Base-by-base conservation (phyloP, 1,139 yeast genomes). In the Zygosaccharomyces pseudobailii region DNA sequence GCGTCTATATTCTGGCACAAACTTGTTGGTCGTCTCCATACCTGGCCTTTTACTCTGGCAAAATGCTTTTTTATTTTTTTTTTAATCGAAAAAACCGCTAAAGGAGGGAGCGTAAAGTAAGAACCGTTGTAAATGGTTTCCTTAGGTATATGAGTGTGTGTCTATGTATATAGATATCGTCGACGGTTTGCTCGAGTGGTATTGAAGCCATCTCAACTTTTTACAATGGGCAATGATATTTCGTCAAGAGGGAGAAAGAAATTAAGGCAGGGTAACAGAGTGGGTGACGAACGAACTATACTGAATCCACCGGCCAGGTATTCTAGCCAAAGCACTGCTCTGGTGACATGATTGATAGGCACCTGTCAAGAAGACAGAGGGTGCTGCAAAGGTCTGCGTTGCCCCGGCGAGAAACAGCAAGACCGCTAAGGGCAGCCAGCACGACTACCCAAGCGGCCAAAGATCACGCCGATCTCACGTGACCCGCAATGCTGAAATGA, bases 1-100 rank as follows among this genome's bases (percentile, higher is more conserved):
- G 71, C 97, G 88, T 71, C 98, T 88, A 70, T 92, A 94, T 70
- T 92, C 98, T 42, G 98, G 97, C 51, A 92, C 87, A 70, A 87
- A 92, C 72, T 92, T 84, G 60, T 79, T 77, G 48, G 95, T 82
- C 43, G 92, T 27, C 32, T 38, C 41, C 41, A 38, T 38, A 27
- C 24, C 33, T 30, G 17, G 17, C 19, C 33, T 30, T 6, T 4
- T n/a, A n/a, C 19, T 30, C 17, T 30, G 33, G 33, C 19, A n/a
- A 30, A n/a, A 6, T 24, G 8, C 9, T 24, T 24, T 24, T 24
- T 24, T 24, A 6, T 8, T 24, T 24, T 24, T 24, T 24, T 24
- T 24, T 24, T 24, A 24, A 8, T 24, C 27, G 9, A 24, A 24
- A 24, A 24, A 6, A 6, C 27, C 17, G 17, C 17, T 13, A 13